phyloP scores from a whole-genome alignment of 768 basidiomycete species.

The Ephemerocybe angulata region DNA sequence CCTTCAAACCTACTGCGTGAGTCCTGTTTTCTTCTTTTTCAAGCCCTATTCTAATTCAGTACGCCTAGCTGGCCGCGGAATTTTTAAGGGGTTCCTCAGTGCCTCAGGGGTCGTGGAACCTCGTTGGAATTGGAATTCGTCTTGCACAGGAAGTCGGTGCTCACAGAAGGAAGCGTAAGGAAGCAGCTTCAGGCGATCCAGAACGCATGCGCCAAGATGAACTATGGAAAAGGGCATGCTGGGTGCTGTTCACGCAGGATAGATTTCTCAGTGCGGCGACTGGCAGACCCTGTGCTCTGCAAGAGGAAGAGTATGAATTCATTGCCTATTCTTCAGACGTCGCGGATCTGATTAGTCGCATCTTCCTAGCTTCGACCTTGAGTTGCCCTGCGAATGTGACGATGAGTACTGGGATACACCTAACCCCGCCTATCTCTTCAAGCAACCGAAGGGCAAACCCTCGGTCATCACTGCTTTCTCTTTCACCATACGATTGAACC shows the following conservation, averaged over 20 bases:
- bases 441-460: conserved; percentile 60
- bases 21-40: conserved; percentile 14
- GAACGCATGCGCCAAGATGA: neutral
- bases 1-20: conserved; percentile 62
- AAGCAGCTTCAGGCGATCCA: conserved; percentile 28
- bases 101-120: conserved; percentile 63
- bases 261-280: conserved; percentile 40
- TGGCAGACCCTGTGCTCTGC: conserved; percentile 63
- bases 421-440: conserved; percentile 46
- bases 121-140: conserved; percentile 69
- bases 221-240: conserved; percentile 49
- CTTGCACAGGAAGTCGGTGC: conserved; percentile 76
- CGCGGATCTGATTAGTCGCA: neutral
- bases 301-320: conserved; percentile 57
- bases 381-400: conserved; percentile 57
- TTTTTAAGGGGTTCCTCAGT: conserved; percentile 55
- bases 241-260: conserved; percentile 34
- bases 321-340: neutral
- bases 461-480: conserved; percentile 52
- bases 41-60: neutral
- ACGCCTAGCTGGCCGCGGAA: conserved; percentile 44
- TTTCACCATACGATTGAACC: conserved; percentile 48
- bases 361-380: conserved; percentile 57
- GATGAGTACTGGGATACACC: conserved; percentile 43
- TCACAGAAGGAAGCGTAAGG: conserved; percentile 41